Evolutionary conservation across 176 grass and related monocot genomes (phyloP), one percentile per base, ranked within the genome.

Genomic region (Eragrostis nindensis): DNA sequence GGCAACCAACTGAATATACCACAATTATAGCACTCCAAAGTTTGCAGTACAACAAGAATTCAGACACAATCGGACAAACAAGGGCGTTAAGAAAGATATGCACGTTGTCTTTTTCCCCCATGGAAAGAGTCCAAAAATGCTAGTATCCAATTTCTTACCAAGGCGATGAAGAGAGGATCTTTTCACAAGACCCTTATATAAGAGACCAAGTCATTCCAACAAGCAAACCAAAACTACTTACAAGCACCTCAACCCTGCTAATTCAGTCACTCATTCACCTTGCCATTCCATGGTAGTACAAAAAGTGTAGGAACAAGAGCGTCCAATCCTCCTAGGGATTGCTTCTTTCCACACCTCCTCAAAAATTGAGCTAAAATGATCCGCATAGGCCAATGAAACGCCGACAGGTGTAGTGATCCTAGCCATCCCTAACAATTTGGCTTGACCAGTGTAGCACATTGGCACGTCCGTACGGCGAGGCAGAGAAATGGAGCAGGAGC

Each of bases 221-320:
- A 66, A 32, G 36, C 77, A 85, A 85, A 89, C 77, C 77, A 89
- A 89, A 89, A 81, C 87, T 71, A 41, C 62, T 27, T 27, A 6
- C 2, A 81, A 69, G 41, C 54, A 48, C 68, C 68, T 50, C 21
- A 47, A 39, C 41, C 19, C 68, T 73, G 53, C 56, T 25, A 76
- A 62, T 59, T 67, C 48, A 54, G 48, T 41, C 29, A 30, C 16
- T 70, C 22, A 9, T 36, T 70, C 22, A 9, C 16, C 5, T 44
- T 62, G 53, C 15, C 47, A 9, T 43, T 84, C 16, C 53, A 78
- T 63, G 40, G 25, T 16, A 8, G 25, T 16, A 8, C 83, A 4
- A 46, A 57, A 17, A 66, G 2, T 8, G 8, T 14, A 38, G 29
- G 11, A 68, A 41, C 6, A 36, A 12, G 17, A 22, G 29, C 17